Evolutionary conservation across 768 basidiomycete species (phyloP).

Genomic region (Amanita phalloides): DNA sequence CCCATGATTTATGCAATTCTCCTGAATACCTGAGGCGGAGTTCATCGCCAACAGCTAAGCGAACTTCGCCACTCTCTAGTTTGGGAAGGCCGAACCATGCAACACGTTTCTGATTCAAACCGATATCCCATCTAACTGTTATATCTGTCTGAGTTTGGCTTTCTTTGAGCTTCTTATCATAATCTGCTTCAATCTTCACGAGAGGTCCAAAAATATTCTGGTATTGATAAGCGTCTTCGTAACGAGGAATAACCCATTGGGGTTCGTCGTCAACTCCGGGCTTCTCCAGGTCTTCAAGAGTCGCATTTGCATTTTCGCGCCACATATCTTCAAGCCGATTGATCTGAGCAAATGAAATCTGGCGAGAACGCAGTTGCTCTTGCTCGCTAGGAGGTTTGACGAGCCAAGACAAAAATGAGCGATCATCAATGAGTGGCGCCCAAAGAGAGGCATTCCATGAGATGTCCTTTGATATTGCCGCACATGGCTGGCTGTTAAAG

Average conservation of each 20-base stretch:
- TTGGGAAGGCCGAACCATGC: slow-evolving; percentile 97
- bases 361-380: slow-evolving; percentile 91
- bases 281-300: slow-evolving; percentile 93
- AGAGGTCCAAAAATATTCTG: slow-evolving; percentile 99
- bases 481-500: slow-evolving; percentile 80
- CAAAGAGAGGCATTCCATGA: slow-evolving; percentile 97
- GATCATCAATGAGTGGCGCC: slow-evolving; percentile 98
- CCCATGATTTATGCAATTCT: slow-evolving; percentile 89
- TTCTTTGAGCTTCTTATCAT: slow-evolving; percentile 96
- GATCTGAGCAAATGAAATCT: slow-evolving; percentile 95
- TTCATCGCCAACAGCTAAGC: slow-evolving; percentile 95
- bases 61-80: slow-evolving; percentile 94
- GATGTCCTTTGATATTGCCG: slow-evolving; percentile 94
- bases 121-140: slow-evolving; percentile 93
- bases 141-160: slow-evolving; percentile 98
- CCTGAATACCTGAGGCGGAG: slow-evolving; percentile 82
- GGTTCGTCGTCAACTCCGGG: slow-evolving; percentile 98
- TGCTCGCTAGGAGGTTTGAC: slow-evolving; percentile 96
- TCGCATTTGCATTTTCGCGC: slow-evolving; percentile 93
- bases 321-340: slow-evolving; percentile 96
- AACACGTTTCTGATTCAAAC: slow-evolving; percentile 97
- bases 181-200: slow-evolving; percentile 99
- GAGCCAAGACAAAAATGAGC: slow-evolving; percentile 98
- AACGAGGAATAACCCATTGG: slow-evolving; percentile 79
- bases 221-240: slow-evolving; percentile 99